Conservation (phyloP, 176 grass and related monocot species). For the Bolboschoenus planiculmis region DNA sequence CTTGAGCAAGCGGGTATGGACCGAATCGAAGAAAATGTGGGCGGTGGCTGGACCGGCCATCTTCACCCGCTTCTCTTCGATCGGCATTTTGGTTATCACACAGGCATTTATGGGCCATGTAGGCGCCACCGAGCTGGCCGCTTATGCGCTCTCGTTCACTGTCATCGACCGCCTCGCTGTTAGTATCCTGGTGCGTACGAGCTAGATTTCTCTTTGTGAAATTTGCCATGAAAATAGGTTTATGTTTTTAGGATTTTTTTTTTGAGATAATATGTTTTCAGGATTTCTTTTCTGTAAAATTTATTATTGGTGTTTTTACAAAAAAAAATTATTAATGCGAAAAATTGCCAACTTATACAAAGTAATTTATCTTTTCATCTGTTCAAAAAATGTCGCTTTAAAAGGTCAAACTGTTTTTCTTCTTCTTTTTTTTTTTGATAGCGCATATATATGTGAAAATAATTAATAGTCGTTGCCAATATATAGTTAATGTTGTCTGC, state of each 20-base stretch:
- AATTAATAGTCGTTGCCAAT: too few relatives aligned
- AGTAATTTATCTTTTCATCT: too few relatives aligned
- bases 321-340: too few relatives aligned
- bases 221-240: not conserved
- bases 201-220: not conserved
- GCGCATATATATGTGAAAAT: too few relatives aligned
- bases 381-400: too few relatives aligned
- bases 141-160: conserved; percentile 63
- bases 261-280: not conserved
- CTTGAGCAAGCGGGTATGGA: conserved; percentile 24
- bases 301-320: too few relatives aligned
- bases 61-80: conserved; percentile 50
- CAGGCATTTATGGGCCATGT: conserved; percentile 75
- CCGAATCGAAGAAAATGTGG: conserved; percentile 80
- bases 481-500: too few relatives aligned
- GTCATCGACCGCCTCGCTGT: conserved; percentile 59
- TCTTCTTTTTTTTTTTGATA: too few relatives aligned
- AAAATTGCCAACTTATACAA: too few relatives aligned
- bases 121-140: conserved; percentile 64
- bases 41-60: conserved; percentile 61
- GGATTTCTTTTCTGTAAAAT: not conserved
- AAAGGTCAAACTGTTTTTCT: too few relatives aligned
- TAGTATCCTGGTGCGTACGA: conserved; percentile 37
- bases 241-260: not conserved
- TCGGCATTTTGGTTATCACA: conserved; percentile 76